phyloP scores from a whole-genome alignment of 2,329 filamentous ascomycete genomes.

The Colletotrichum theobromicola region DNA sequence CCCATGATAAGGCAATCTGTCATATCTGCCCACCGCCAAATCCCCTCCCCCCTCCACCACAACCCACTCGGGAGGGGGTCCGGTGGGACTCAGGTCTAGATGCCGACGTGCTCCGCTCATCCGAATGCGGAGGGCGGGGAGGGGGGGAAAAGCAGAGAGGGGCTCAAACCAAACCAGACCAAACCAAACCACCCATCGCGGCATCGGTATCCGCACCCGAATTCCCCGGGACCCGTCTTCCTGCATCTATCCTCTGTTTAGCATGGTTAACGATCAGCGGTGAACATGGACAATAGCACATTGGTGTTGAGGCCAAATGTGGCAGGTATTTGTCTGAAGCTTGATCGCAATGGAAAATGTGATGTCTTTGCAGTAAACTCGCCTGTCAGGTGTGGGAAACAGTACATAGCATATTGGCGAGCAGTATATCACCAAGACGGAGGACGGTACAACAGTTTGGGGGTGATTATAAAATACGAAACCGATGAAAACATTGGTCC shows the following conservation, averaged over 20 bases:
- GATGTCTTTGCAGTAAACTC: neutral
- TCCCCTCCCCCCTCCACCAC: neutral
- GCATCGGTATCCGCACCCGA: neutral
- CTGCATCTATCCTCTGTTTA: neutral
- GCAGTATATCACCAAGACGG: neutral
- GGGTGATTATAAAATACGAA: neutral
- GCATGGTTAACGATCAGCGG: neutral
- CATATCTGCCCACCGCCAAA: neutral
- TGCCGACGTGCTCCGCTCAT: neutral
- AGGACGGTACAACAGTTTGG: neutral
- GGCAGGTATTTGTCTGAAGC: neutral
- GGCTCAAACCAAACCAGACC: neutral
- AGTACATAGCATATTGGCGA: no score
- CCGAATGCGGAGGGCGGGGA: neutral
- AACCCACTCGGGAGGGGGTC: neutral
- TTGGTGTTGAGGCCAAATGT: neutral
- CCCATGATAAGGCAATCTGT: neutral
- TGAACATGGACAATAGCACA: neutral
- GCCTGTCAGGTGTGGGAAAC: neutral
- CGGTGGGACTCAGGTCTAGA: neutral
- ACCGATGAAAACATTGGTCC: neutral
- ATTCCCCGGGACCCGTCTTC: neutral
- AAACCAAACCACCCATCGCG: neutral
- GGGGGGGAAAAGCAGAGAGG: neutral
- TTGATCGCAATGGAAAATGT: neutral